Conservation (phyloP, 2,329 filamentous ascomycete species). For the Xylariaceae sp. region DNA sequence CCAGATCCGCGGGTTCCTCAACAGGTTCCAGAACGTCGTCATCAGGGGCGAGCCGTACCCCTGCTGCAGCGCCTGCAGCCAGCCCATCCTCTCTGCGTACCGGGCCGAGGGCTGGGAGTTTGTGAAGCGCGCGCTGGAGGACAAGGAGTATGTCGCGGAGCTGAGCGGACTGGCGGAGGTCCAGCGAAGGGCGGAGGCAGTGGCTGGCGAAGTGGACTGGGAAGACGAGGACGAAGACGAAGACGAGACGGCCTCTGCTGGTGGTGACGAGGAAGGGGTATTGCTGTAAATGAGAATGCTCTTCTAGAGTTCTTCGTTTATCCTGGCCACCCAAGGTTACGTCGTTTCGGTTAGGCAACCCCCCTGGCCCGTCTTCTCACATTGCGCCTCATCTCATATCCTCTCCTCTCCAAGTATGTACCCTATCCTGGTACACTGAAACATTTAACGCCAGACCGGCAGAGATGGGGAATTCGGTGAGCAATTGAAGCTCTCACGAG, state of each 20-base stretch:
- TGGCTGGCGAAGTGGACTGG: conserved; percentile 30
- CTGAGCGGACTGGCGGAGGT: conserved; percentile 40
- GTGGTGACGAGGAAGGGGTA: conserved; percentile 31
- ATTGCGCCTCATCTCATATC: no score
- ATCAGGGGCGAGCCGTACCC: conserved; percentile 72
- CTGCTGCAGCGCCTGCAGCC: conserved; percentile 75
- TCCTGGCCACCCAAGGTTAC: no score
- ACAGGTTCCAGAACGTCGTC: conserved; percentile 66
- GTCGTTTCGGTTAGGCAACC: no score
- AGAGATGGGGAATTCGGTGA: no score
- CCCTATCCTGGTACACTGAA: no score
- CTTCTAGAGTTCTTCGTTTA: no score
- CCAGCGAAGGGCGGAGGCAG: conserved; percentile 28
- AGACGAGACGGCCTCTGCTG: conserved; percentile 17
- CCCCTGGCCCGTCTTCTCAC: no score
- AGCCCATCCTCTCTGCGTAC: conserved; percentile 63
- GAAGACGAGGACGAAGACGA: conserved; percentile 30
- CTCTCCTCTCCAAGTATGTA: no score
- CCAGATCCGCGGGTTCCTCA: conserved; percentile 72
- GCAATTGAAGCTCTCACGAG: no score
- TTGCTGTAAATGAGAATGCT: conserved; percentile 28
- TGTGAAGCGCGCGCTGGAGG: conserved; percentile 65
- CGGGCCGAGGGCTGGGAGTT: conserved; percentile 67
- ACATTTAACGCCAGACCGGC: no score
- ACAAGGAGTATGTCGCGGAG: conserved; percentile 74